A percentile compares a stretch with the other conserved stretches of the same genome.
These are phyloP conservation scores for Seiridium cupressi DNA, from an alignment of 2,329 filamentous ascomycete species.

Conservation along the genomic window DNA sequence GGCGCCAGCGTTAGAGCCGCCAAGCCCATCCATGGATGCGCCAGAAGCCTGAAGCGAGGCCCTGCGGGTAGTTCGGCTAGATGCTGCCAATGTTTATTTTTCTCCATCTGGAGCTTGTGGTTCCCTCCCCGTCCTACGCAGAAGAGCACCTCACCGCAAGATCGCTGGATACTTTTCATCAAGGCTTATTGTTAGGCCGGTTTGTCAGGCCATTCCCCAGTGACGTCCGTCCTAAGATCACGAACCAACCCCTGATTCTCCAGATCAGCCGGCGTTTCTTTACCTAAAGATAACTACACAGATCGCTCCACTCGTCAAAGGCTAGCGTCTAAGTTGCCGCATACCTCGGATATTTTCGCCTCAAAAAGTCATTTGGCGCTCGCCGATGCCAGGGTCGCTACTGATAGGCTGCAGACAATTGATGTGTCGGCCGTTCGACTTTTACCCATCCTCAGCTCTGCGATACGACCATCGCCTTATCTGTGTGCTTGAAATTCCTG, in stretches of 20 bases:
- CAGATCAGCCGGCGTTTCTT: constrained; percentile 5
- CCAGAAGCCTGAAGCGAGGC: no score
- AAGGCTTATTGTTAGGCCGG: no score
- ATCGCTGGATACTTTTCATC: background rate
- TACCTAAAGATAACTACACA: constrained; percentile 5
- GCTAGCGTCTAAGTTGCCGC: background rate
- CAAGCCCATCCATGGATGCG: no score
- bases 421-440: background rate
- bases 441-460: background rate
- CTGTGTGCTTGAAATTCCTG: background rate
- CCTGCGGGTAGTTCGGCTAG: no score
- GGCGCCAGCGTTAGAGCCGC: no score
- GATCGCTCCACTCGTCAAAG: background rate
- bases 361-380: background rate
- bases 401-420: background rate
- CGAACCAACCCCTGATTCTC: constrained; percentile 1
- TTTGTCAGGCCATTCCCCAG: background rate
- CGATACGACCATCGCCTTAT: background rate
- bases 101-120: no score
- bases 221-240: constrained; percentile 1
- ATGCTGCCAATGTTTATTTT: no score
- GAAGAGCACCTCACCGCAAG: background rate
- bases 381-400: background rate
- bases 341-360: constrained; percentile 5
- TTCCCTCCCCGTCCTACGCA: no score